Percentiles rank a stretch among this genome's conserved stretches.
Evolutionary conservation across 2,329 filamentous ascomycete genomes (phyloP).

Genomic region (Macrophomina tecta): DNA sequence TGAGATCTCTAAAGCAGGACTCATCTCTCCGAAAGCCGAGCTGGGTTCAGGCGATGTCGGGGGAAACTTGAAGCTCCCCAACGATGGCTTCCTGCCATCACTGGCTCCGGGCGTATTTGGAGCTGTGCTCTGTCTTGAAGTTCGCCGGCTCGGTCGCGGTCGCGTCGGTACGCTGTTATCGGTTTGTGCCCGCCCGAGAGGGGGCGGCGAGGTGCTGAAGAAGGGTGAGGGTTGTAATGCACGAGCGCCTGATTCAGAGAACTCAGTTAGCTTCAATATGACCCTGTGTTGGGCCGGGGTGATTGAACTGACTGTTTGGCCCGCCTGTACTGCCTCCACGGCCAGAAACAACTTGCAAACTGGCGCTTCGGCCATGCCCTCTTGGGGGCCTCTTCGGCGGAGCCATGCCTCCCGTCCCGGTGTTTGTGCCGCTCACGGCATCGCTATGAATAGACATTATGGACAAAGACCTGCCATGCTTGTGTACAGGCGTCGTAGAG

Average conservation of each 20-base stretch:
- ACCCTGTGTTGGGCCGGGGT: slow-evolving; percentile 36
- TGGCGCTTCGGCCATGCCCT: slow-evolving; percentile 78
- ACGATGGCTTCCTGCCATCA: slow-evolving; percentile 46
- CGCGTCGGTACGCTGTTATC: slow-evolving; percentile 41
- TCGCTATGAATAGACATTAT: slow-evolving; percentile 51
- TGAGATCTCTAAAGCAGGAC: slow-evolving; percentile 25
- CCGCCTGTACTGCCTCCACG: slow-evolving; percentile 27
- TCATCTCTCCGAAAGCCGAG: slow-evolving; percentile 29
- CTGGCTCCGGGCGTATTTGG: slow-evolving; percentile 45
- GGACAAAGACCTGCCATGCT: slow-evolving; percentile 55
- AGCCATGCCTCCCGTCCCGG: slow-evolving; percentile 2
- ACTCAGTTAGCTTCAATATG: background rate
- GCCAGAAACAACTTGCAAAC: slow-evolving; percentile 73
- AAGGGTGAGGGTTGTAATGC: slow-evolving; percentile 50
- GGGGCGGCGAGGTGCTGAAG: slow-evolving; percentile 47
- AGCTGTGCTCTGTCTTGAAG: slow-evolving; percentile 17
- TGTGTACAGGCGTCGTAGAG: slow-evolving; percentile 34
- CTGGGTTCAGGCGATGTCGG: slow-evolving; percentile 38
- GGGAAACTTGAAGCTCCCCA: slow-evolving; percentile 63
- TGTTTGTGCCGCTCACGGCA: slow-evolving; percentile 16
- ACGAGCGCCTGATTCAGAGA: background rate
- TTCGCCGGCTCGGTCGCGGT: slow-evolving; percentile 31
- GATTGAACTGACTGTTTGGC: slow-evolving; percentile 37
- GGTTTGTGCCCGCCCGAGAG: slow-evolving; percentile 37
- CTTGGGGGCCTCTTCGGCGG: slow-evolving; percentile 57